These are phyloP conservation scores for Grosmannia huntii DNA, from an alignment of 2,329 filamentous ascomycete species.

Conservation along the genomic window DNA sequence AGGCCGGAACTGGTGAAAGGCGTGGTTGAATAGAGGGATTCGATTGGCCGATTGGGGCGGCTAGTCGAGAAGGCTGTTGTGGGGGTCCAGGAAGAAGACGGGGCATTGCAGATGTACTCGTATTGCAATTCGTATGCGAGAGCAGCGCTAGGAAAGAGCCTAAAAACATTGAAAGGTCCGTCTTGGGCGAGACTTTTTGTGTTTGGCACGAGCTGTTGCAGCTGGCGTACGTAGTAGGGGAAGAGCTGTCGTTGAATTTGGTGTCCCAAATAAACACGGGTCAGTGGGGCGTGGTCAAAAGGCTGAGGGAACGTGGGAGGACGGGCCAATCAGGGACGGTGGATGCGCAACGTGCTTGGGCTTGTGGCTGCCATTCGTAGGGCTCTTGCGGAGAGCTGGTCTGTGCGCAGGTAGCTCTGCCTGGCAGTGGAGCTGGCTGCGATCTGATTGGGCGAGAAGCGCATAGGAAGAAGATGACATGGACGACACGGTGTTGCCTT, in stretches of 20 bases:
- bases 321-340: slow-evolving; percentile 6
- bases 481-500: not conserved
- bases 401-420: slow-evolving; percentile 3
- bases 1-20: too few species aligned
- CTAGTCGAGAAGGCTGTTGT: not conserved
- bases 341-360: slow-evolving; percentile 8
- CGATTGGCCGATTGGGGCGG: not conserved
- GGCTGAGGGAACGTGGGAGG: not conserved
- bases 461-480: too few species aligned
- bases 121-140: too few species aligned
- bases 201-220: too few species aligned
- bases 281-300: not conserved
- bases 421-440: not conserved
- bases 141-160: not conserved
- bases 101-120: too few species aligned
- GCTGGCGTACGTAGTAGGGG: too few species aligned
- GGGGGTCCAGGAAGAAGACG: not conserved
- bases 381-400: slow-evolving; percentile 2
- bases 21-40: not conserved
- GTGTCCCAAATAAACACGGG: not conserved
- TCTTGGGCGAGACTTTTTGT: too few species aligned
- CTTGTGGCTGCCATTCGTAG: slow-evolving; percentile 7
- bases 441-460: slow-evolving; percentile 8
- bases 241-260: not conserved
- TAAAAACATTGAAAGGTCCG: not conserved